Evolutionary conservation across 2,329 filamentous ascomycete species (phyloP), one percentile per base, ranked within the genome.

Genomic region (Exophiala sp.): DNA sequence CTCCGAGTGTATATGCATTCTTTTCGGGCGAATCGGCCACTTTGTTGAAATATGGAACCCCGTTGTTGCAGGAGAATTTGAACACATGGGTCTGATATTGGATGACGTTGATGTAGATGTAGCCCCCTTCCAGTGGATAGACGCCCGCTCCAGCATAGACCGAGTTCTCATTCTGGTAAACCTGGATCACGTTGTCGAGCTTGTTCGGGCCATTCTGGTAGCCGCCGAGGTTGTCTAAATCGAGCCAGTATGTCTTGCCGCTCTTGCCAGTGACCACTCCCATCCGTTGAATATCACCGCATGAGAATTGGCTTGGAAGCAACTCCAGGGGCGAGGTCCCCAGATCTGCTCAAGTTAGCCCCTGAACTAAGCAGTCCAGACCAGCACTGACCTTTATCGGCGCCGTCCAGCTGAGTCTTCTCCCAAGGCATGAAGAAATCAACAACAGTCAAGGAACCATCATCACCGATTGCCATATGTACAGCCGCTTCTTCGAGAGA

Each of bases 351-450:
- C 24, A 13, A 11, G 22, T 50, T 9, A 50, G 38, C 2, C 3
- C 18, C 11, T 38, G 21, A 7, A 16, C 3, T 21, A 13, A 40
- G 3, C 21, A 29, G 11, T 16, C 5, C 11, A 46, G 8, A 32
- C 13, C 9, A 37, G 10, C 14, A 2, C 22, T 40, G 30, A 55
- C 52, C 52, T 43, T 72, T 71, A 46, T 78, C 74, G 0, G 69
- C 74, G 6, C 71, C 73, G 43, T 77, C 73, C 42, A 77, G 64
- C 0, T 70, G 48, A 67, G 66, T 39, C 47, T 79, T 78, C 40
- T 77, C 74, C 55, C 70, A 75, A 0, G 76, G 76, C 67, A 78
- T 74, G 50, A 79, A 79, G 58, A 78, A 79, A 44, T 79, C 76
- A 8, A 70, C 65, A 2, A 77, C 55, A 0, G 64, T 65, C 0